These are phyloP conservation scores for Penicillium oxalicum DNA, from an alignment of 2,329 filamentous ascomycete genomes.

Conservation along the genomic window DNA sequence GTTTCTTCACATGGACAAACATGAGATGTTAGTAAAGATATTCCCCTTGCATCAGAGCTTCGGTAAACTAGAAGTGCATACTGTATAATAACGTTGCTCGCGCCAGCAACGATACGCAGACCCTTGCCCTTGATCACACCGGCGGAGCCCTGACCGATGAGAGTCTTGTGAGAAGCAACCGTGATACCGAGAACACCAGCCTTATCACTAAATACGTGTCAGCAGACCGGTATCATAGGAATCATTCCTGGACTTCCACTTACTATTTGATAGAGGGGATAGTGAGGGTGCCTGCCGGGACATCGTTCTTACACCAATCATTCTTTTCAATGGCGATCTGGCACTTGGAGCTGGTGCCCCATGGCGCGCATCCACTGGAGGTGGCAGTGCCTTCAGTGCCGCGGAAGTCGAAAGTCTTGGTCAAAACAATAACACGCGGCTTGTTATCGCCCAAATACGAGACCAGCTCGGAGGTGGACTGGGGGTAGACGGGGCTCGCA, in stretches of 20 bases:
- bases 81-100: conserved; percentile 54
- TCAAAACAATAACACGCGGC: not conserved
- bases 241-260: too few species aligned
- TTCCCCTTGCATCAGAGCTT: too few species aligned
- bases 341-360: not conserved
- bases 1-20: conserved; percentile 28
- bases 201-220: too few species aligned
- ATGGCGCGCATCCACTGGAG: not conserved
- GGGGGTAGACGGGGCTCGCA: not conserved
- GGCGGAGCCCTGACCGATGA: conserved; percentile 48
- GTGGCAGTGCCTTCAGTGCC: not conserved
- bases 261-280: not conserved
- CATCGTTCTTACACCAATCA: not conserved
- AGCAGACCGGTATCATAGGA: too few species aligned
- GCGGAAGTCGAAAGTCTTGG: not conserved
- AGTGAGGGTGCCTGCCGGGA: not conserved
- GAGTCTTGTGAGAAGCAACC: conserved; percentile 51
- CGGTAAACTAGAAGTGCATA: too few species aligned
- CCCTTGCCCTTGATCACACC: conserved; percentile 54
- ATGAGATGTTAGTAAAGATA: too few species aligned
- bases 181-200: conserved; percentile 11
- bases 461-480: not conserved
- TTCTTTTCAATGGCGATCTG: not conserved
- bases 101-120: conserved; percentile 40
- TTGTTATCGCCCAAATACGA: not conserved